Conservation (phyloP, 352 stramenopile genomes). For the Phytophthora lateralis region DNA sequence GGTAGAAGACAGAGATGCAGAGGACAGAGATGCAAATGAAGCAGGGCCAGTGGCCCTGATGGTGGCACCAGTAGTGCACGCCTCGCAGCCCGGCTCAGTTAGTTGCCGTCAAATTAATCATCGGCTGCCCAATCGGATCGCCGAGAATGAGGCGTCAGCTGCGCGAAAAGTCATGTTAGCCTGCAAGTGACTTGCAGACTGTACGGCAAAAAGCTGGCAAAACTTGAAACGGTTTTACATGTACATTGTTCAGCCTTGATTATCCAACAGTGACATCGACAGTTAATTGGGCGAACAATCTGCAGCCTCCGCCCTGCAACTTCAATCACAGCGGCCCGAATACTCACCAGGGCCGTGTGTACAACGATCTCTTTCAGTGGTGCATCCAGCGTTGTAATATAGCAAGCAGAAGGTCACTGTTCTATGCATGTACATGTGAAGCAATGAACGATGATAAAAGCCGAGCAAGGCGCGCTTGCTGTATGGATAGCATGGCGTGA, state of each 20-base stretch:
- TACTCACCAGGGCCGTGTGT: not conserved
- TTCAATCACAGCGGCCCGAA: not conserved
- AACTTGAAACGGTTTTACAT: too few relatives aligned
- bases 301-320: not conserved
- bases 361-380: too few relatives aligned
- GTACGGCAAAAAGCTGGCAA: not conserved
- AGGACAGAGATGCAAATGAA: not conserved
- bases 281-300: not conserved
- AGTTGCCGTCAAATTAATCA: not conserved
- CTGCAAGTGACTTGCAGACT: not conserved
- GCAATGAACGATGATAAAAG: too few relatives aligned
- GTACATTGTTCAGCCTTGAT: too few relatives aligned
- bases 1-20: not conserved
- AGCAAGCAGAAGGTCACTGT: too few relatives aligned
- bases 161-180: not conserved
- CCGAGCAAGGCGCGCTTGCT: too few relatives aligned
- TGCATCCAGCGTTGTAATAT: too few relatives aligned
- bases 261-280: too few relatives aligned
- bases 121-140: constrained; percentile 6
- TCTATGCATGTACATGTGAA: too few relatives aligned
- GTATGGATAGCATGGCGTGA: too few relatives aligned
- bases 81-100: not conserved
- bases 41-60: too few relatives aligned
- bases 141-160: not conserved
- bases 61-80: too few relatives aligned